These are phyloP conservation scores for Sarocladium oryzae DNA, from an alignment of 2,329 filamentous ascomycete genomes.

Conservation along the genomic window DNA sequence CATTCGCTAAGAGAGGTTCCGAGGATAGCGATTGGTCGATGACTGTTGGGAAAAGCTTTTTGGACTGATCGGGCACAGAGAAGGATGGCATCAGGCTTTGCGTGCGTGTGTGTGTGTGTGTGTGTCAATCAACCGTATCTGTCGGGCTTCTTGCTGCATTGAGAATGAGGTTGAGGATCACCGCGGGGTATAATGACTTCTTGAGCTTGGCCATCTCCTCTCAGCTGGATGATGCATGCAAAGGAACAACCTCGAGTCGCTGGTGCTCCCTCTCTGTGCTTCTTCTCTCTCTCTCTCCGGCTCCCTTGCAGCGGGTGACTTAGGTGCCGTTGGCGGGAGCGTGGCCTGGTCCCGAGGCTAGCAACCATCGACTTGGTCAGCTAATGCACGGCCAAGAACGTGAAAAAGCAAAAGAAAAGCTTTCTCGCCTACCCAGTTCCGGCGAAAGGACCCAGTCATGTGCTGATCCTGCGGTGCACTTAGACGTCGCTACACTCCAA, in stretches of 20 bases:
- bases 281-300: not conserved
- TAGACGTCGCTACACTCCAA: no score
- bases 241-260: no score
- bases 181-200: no score
- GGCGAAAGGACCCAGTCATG: not conserved
- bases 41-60: not conserved
- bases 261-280: not conserved
- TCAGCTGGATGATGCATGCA: no score
- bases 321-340: not conserved
- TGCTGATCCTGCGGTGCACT: no score
- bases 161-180: no score
- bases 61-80: not conserved
- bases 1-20: not conserved
- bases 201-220: no score
- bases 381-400: not conserved
- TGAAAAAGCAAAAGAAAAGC: slow-evolving; percentile 2
- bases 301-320: slow-evolving; percentile 2
- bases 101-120: no score
- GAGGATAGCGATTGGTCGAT: not conserved
- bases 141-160: no score
- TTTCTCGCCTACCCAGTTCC: not conserved
- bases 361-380: not conserved
- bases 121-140: no score
- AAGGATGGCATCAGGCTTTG: no score
- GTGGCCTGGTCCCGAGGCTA: not conserved